These are phyloP conservation scores for Yamagishiella unicocca DNA, from an alignment of 139 green algal genomes.

Conservation along the genomic window DNA sequence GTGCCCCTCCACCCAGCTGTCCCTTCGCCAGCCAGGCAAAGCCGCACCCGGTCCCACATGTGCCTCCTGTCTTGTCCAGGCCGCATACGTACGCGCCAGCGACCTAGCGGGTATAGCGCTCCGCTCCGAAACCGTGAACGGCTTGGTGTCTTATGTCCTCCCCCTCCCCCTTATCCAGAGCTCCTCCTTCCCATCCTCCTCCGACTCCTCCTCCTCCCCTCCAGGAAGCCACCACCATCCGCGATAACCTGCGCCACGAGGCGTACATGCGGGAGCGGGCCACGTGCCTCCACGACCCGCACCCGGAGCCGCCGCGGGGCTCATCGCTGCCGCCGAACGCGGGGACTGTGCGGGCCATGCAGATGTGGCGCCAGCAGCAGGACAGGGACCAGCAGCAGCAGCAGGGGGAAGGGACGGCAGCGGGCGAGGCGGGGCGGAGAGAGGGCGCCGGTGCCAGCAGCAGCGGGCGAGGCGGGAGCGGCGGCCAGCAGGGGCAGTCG, in stretches of 20 bases:
- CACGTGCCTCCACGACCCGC: constrained; percentile 52
- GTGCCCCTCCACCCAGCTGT: too few relatives aligned
- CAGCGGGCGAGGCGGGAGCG: not conserved
- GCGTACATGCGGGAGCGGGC: constrained; percentile 44
- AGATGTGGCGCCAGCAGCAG: constrained; percentile 40
- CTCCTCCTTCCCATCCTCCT: not conserved
- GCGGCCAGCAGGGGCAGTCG: not conserved
- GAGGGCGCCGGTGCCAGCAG: not conserved
- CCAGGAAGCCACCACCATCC: constrained; percentile 51
- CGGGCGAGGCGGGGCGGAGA: not conserved
- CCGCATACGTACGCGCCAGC: too few relatives aligned
- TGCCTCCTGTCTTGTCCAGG: too few relatives aligned
- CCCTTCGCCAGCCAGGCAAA: too few relatives aligned
- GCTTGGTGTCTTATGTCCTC: too few relatives aligned
- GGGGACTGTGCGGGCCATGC: constrained; percentile 53
- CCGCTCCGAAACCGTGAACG: too few relatives aligned
- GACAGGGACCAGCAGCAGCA: constrained; percentile 2
- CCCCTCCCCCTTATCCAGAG: not conserved
- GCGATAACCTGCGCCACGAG: constrained; percentile 39
- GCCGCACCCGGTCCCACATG: too few relatives aligned
- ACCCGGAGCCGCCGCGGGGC: constrained; percentile 42
- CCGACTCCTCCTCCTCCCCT: not conserved
- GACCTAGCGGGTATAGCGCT: too few relatives aligned
- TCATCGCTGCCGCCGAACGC: constrained; percentile 56
- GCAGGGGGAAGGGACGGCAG: not conserved